Evolutionary conservation across 257 asterid species (phyloP).

Genomic region (Apocynum venetum): DNA sequence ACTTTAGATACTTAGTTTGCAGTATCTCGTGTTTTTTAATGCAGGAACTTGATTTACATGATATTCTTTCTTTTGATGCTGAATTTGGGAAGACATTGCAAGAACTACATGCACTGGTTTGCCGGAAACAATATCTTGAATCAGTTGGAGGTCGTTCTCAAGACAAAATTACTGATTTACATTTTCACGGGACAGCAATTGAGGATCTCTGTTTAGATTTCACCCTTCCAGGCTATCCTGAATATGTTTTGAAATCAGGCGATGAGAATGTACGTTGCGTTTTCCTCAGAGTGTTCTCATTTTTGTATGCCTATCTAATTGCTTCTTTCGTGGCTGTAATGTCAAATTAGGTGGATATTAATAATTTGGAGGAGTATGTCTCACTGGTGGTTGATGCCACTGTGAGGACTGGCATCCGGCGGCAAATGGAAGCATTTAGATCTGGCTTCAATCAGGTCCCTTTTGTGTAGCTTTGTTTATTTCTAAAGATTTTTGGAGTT

Average conservation of each 20-base stretch:
- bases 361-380: slow-evolving; percentile 77
- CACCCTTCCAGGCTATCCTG: slow-evolving; percentile 92
- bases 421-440: slow-evolving; percentile 93
- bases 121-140: slow-evolving; percentile 61
- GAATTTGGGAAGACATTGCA: slow-evolving; percentile 82
- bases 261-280: slow-evolving; percentile 47
- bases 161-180: slow-evolving; percentile 38
- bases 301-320: slow-evolving; percentile 9
- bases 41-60: slow-evolving; percentile 94
- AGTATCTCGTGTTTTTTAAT: slow-evolving; percentile 3
- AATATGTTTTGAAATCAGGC: slow-evolving; percentile 69
- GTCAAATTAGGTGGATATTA: slow-evolving; percentile 61
- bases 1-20: not conserved
- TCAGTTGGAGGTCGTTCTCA: slow-evolving; percentile 45
- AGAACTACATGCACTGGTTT: slow-evolving; percentile 89
- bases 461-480: not conserved
- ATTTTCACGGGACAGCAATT: slow-evolving; percentile 68
- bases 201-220: slow-evolving; percentile 94
- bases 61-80: slow-evolving; percentile 68
- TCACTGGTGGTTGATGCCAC: slow-evolving; percentile 86
- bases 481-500: not conserved
- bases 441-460: slow-evolving; percentile 90
- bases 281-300: not conserved
- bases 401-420: slow-evolving; percentile 66
- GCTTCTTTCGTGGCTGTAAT: not conserved